Evolutionary conservation across 2,329 filamentous ascomycete species (phyloP).

Genomic region (Fusarium sp.): DNA sequence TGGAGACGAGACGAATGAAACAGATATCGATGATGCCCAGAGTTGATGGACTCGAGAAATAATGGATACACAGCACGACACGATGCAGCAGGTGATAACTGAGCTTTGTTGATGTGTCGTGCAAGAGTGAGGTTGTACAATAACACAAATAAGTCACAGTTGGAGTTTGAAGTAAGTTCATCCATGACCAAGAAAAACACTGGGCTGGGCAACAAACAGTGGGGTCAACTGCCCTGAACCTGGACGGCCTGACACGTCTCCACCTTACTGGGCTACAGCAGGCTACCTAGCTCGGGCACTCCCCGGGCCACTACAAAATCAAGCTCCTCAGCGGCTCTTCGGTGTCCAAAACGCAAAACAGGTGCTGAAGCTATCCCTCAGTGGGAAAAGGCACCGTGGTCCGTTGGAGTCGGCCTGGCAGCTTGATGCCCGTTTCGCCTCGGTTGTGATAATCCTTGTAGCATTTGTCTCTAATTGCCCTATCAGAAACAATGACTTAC

Average conservation of each 20-base stretch:
- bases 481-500: constrained; percentile 32
- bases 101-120: constrained; percentile 1
- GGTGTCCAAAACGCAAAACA: constrained; percentile 14
- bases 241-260: constrained; percentile 20
- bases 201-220: constrained; percentile 26
- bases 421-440: constrained; percentile 12
- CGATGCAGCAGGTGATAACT: neutral
- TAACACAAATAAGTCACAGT: constrained; percentile 13
- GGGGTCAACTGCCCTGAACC: constrained; percentile 15
- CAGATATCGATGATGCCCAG: neutral
- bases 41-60: neutral
- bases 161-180: constrained; percentile 15
- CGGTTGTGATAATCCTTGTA: constrained; percentile 2
- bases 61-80: neutral
- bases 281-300: neutral
- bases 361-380: constrained; percentile 26
- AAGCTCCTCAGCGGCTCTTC: constrained; percentile 26
- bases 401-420: constrained; percentile 8
- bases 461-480: constrained; percentile 29
- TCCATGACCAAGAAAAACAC: constrained; percentile 28
- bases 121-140: constrained; percentile 12
- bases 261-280: no score
- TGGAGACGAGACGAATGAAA: neutral
- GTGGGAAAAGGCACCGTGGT: neutral
- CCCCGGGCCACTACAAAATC: neutral